Base-by-base conservation (phyloP, 164 flowering plant species). In the Amborella trichopoda region DNA sequence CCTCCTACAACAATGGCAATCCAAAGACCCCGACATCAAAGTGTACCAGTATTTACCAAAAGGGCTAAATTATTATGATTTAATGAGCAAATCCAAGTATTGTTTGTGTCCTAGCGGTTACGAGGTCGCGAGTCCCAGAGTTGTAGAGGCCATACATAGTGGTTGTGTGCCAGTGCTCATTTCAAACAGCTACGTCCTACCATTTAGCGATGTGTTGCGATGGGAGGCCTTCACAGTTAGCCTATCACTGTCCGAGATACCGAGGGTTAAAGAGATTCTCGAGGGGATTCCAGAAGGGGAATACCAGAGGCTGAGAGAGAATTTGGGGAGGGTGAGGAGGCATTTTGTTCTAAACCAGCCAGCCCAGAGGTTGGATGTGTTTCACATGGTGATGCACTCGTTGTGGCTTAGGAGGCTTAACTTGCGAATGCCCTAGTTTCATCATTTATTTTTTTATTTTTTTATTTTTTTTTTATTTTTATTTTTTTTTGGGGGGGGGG, bases 341-440 rank as follows among this genome's bases (percentile, higher is more conserved):
- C 90, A 87, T 66, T 83, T 83, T 53, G 61, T 54, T 58, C 23
- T 78, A 48, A 80, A 86, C 56, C 53, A 58, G 30, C 95, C 86
- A 0, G 59, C 78, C 3, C 50, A 69, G 64, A 65, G 74, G 44
- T 78, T 74, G 42, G 91, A 86, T 56, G 71, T 60, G 44, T 78
- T 78, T 51, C 83, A 86, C 61, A 81, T 80, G 91, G 59, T 80
- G 1, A 32, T 85, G 41, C 91, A 82, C 54, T 85, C 95, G 21
- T 50, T 85, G 3, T 85, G 95, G 95, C 88, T 85, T 18, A 63
- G 95, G 52, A 71, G 91, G 53, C 16, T 85, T 4, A 78, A 85
- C 50, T 0, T 72, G n/a, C n/a, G n/a, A n/a, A n/a, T n/a, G n/a
- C n/a, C n/a, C n/a, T n/a, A n/a, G n/a, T n/a, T n/a, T n/a, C n/a